Percentiles rank a stretch among this genome's conserved stretches.
phyloP scores from a whole-genome alignment of 768 basidiomycete genomes.

The Cystobasidium onofrii region DNA sequence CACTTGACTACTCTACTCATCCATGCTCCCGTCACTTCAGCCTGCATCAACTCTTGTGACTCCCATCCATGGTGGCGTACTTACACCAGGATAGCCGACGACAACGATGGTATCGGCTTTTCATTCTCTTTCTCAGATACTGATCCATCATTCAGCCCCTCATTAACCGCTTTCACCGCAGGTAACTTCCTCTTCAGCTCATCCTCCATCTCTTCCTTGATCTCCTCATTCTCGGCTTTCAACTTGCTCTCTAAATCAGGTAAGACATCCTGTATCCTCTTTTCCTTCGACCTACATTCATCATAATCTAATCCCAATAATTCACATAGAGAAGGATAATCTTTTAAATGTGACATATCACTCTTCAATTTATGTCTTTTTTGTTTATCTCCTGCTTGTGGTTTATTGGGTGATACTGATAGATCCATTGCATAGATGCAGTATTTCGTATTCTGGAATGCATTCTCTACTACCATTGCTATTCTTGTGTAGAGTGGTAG shows the following conservation, averaged over 20 bases:
- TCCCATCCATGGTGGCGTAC: no score
- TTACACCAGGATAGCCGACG: not conserved
- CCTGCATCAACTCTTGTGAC: no score
- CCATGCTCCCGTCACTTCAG: no score
- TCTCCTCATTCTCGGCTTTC: not conserved
- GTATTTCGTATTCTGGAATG: slow-evolving; percentile 41
- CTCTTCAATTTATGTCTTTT: slow-evolving; percentile 30
- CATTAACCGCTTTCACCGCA: not conserved
- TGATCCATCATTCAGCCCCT: not conserved
- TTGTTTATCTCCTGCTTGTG: not conserved
- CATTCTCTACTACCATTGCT: slow-evolving; percentile 38
- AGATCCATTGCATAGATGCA: slow-evolving; percentile 38
- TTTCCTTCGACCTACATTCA: not conserved
- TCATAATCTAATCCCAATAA: slow-evolving; percentile 5
- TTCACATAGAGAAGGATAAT: slow-evolving; percentile 17
- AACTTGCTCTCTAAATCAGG: slow-evolving; percentile 19
- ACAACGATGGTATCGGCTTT: not conserved
- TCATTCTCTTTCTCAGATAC: not conserved
- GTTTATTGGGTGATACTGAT: not conserved
- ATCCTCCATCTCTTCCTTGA: slow-evolving; percentile 7
- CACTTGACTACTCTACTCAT: no score
- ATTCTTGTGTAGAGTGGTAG: slow-evolving; percentile 67
- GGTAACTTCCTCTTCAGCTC: not conserved
- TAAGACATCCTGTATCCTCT: not conserved
- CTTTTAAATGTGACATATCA: slow-evolving; percentile 20